Conservation (phyloP, 148 eudicot species). For the Chenopodium formosanum region DNA sequence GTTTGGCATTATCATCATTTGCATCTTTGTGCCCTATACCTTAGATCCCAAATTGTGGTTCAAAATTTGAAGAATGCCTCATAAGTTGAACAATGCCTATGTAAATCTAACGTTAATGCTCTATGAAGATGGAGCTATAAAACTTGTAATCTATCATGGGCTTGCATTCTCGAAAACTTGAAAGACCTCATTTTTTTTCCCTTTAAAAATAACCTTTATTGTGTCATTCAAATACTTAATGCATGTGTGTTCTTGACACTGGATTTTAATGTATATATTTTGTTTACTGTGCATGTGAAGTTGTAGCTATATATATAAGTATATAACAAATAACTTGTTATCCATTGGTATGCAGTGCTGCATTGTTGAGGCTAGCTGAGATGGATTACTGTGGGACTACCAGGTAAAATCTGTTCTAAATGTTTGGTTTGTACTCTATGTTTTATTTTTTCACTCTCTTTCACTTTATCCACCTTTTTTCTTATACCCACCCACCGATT, state of each 20-base stretch:
- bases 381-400: constrained; percentile 97
- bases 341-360: constrained; percentile 58
- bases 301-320: neutral
- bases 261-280: neutral
- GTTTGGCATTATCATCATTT: neutral
- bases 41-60: neutral
- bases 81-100: neutral
- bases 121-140: neutral
- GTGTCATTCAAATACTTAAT: neutral
- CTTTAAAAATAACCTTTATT: neutral
- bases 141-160: neutral
- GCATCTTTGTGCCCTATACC: neutral
- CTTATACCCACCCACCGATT: too few relatives aligned
- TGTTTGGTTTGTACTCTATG: neutral
- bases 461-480: too few relatives aligned
- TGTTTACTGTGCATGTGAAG: constrained; percentile 1
- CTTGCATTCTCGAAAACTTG: neutral
- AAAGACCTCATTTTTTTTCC: neutral
- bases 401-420: constrained; percentile 46
- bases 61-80: neutral
- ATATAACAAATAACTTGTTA: constrained; percentile 5
- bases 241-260: neutral
- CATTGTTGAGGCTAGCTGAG: constrained; percentile 73
- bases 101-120: neutral
- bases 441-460: too few relatives aligned